Evolutionary conservation across 495 filamentous ascomycete genomes (phyloP).

Genomic region (Aspergillus asperescens): DNA sequence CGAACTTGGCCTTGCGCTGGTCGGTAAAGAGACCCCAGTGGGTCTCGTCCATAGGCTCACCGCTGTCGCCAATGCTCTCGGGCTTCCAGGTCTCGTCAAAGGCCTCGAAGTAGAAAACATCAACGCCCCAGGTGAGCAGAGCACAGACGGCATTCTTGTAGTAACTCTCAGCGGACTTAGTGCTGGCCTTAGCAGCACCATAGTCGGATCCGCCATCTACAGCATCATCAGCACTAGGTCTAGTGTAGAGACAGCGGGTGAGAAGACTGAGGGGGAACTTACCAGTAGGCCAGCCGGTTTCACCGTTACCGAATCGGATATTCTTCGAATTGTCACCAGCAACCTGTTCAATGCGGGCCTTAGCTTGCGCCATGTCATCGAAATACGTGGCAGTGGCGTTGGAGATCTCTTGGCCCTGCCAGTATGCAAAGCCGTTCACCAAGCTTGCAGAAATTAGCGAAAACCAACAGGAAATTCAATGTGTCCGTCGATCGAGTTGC

Average conservation of each 20-base stretch:
- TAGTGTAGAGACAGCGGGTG: not conserved
- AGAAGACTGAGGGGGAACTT: too few relatives aligned
- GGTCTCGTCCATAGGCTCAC: constrained; percentile 61
- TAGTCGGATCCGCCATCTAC: constrained; percentile 58
- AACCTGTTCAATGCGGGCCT: constrained; percentile 60
- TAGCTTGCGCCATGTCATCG: constrained; percentile 67
- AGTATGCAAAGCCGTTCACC: constrained; percentile 80
- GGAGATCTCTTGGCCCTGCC: constrained; percentile 61
- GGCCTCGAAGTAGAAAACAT: constrained; percentile 81
- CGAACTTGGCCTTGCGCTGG: constrained; percentile 59
- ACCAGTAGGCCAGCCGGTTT: constrained; percentile 67
- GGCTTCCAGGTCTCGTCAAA: constrained; percentile 83
- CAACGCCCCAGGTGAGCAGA: constrained; percentile 65
- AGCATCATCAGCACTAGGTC: not conserved
- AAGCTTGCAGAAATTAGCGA: constrained; percentile 34
- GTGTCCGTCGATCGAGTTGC: constrained; percentile 5
- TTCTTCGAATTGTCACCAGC: constrained; percentile 47
- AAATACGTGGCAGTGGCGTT: constrained; percentile 67
- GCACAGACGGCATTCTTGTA: constrained; percentile 65
- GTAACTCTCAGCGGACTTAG: constrained; percentile 55
- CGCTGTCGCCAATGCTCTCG: constrained; percentile 60
- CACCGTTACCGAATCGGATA: constrained; percentile 69
- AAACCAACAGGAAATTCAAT: not conserved
- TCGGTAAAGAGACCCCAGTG: constrained; percentile 72
- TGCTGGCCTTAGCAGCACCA: constrained; percentile 56